These are phyloP conservation scores for Claviceps monticola DNA, from an alignment of 2,329 filamentous ascomycete species.

Conservation along the genomic window DNA sequence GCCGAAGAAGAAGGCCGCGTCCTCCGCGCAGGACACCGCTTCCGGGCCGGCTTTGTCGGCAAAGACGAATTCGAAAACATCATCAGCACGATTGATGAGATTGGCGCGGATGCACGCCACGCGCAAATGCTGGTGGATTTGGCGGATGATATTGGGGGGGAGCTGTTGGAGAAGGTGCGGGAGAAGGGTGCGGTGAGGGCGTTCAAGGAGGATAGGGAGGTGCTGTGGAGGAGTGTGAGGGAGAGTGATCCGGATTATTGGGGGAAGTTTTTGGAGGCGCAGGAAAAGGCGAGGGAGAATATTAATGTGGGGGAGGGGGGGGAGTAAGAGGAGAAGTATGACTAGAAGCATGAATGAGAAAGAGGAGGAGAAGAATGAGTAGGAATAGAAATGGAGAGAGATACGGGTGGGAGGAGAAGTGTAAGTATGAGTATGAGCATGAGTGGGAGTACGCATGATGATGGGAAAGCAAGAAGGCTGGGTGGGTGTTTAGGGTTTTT, in stretches of 20 bases:
- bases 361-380: too few relatives aligned
- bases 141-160: conserved; percentile 48
- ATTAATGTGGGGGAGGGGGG: conserved; percentile 21
- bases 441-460: too few relatives aligned
- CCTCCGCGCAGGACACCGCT: conserved; percentile 41
- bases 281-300: conserved; percentile 44
- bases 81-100: conserved; percentile 34
- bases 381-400: too few relatives aligned
- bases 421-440: too few relatives aligned
- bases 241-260: conserved; percentile 54
- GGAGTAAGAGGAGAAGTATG: too few relatives aligned
- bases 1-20: conserved; percentile 44
- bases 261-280: conserved; percentile 46
- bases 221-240: conserved; percentile 34
- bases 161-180: conserved; percentile 39
- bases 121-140: conserved; percentile 43
- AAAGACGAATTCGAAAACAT: conserved; percentile 37
- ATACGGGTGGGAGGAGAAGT: too few relatives aligned
- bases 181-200: conserved; percentile 46
- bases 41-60: conserved; percentile 39
- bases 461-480: too few relatives aligned
- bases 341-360: too few relatives aligned
- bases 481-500: too few relatives aligned
- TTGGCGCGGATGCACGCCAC: conserved; percentile 36
- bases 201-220: conserved; percentile 43